Conservation (phyloP, 495 filamentous ascomycete species). For the Hypomontagnella monticulosa region DNA sequence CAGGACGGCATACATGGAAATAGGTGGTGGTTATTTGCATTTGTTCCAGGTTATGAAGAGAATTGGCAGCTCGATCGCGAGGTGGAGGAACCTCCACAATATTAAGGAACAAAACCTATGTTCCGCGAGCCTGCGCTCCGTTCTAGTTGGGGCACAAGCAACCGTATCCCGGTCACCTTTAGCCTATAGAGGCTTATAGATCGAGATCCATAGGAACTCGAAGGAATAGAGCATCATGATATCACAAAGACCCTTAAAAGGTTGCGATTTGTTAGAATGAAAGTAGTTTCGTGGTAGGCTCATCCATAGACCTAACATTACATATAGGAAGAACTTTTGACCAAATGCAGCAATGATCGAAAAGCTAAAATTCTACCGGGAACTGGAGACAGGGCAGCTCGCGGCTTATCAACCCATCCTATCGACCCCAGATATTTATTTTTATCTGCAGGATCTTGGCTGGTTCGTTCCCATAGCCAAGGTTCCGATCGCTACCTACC, state of each 20-base stretch:
- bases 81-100: background rate
- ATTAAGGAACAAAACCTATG: slow-evolving; percentile 7
- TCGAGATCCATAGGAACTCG: slow-evolving; percentile 31
- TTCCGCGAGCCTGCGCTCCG: slow-evolving; percentile 16
- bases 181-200: slow-evolving; percentile 11
- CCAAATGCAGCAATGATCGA: background rate
- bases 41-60: slow-evolving; percentile 14
- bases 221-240: slow-evolving; percentile 30
- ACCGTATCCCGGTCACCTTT: slow-evolving; percentile 22
- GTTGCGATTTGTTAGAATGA: background rate
- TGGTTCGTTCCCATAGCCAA: slow-evolving; percentile 18
- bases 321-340: background rate
- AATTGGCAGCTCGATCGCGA: slow-evolving; percentile 8
- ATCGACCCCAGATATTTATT: slow-evolving; percentile 33
- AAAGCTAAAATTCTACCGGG: background rate
- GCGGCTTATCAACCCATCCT: background rate
- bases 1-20: slow-evolving; percentile 23
- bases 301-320: background rate
- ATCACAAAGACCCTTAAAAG: slow-evolving; percentile 2
- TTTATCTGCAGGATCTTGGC: slow-evolving; percentile 32
- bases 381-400: background rate
- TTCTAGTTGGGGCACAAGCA: slow-evolving; percentile 20
- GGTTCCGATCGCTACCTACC: slow-evolving; percentile 8
- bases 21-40: slow-evolving; percentile 30
- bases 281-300: background rate